Evolutionary conservation across 73 alveolate genomes (phyloP), one percentile per base, ranked within the genome.

Genomic region (Stentor coeruleus): DNA sequence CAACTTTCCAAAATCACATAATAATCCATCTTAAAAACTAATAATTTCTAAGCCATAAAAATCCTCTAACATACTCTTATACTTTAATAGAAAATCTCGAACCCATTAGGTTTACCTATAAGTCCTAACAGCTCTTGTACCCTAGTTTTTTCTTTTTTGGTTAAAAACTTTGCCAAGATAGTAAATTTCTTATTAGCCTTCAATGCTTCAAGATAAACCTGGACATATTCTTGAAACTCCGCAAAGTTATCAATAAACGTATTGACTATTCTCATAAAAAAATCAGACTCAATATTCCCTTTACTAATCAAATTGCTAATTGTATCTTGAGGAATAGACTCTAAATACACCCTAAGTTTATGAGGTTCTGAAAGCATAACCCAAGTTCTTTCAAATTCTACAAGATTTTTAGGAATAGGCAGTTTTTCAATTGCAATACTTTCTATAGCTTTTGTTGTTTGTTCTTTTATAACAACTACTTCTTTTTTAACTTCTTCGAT

Each of bases 321-420:
- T 20, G 20, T 6, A 20, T 49, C 66, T 6, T 20, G 6, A 15
- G 2, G n/a, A 40, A 66, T 66, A 1, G n/a, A 20, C 33, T 20
- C 15, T 26, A 66, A 33, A 2, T 66, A 66, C 14, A 11, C 39
- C 33, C 15, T 26, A 11, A 66, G 79, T 66, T 2, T 66, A 20
- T 66, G n/a, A 66, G n/a, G 20, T 1, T 66, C 37, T 1, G 79
- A 26, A 26, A 66, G 39, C 79, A 66, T 66, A 33, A 15, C 39
- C 79, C 79, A 66, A 40, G n/a, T 66, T 66, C 79, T 66, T 66
- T 66, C 40, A 1, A 66, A 40, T 31, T 66, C 79, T 28, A 31
- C n/a, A 66, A 66, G n/a, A 33, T 20, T 66, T 66, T 66, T 66
- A 0, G 79, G 79, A 20, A 66, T 37, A 28, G 79, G 79, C n/a